Conservation (phyloP, 2,329 filamentous ascomycete genomes). For the Fonsecaea pugnacius region DNA sequence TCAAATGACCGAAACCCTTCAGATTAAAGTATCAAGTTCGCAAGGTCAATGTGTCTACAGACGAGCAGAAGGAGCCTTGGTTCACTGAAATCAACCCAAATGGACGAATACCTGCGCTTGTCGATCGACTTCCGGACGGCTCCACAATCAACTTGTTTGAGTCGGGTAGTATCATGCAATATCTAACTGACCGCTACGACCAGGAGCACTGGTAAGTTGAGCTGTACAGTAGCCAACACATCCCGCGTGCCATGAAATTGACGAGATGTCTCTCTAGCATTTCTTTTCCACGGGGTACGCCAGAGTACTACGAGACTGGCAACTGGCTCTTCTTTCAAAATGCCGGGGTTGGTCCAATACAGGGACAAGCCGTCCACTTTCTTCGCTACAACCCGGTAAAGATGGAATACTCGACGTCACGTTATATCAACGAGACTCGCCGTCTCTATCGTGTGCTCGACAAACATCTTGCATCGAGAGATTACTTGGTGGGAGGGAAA, state of each 20-base stretch:
- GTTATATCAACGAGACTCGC: constrained; percentile 79
- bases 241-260: too few species aligned
- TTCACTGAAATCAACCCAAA: constrained; percentile 91
- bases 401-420: constrained; percentile 73
- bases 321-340: constrained; percentile 65
- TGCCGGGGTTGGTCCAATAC: constrained; percentile 79
- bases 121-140: constrained; percentile 70
- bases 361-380: constrained; percentile 84
- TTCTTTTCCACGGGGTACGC: constrained; percentile 71
- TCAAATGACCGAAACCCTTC: too few species aligned
- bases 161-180: constrained; percentile 80
- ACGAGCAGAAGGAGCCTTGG: constrained; percentile 77
- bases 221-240: too few species aligned
- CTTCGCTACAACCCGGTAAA: constrained; percentile 65
- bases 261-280: constrained; percentile 58
- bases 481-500: constrained; percentile 54
- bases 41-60: too few species aligned
- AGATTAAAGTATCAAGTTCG: too few species aligned
- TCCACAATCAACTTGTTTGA: constrained; percentile 77
- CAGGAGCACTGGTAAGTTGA: constrained; percentile 58
- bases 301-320: constrained; percentile 77
- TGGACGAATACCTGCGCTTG: constrained; percentile 84
- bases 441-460: constrained; percentile 79
- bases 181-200: constrained; percentile 83
- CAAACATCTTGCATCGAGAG: constrained; percentile 60